Conservation (phyloP, 768 basidiomycete genomes). For the Psilocybe sp. region DNA sequence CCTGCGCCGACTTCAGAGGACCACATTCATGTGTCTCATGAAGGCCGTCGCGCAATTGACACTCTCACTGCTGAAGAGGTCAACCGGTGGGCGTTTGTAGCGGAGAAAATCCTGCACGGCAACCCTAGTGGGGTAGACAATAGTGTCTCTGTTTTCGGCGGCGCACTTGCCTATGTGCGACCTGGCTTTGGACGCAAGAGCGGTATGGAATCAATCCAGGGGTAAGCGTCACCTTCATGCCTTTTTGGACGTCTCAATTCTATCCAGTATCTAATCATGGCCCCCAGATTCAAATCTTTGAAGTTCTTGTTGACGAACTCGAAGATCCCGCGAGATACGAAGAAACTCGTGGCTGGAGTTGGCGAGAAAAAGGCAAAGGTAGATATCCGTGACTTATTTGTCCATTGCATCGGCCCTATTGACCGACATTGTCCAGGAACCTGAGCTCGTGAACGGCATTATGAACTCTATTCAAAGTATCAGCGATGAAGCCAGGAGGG, state of each 20-base stretch:
- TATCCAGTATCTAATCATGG: constrained; percentile 8
- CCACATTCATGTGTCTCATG: constrained; percentile 61
- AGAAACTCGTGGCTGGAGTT: constrained; percentile 90
- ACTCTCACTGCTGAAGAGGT: constrained; percentile 69
- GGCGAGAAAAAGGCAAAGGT: constrained; percentile 64
- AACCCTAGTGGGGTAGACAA: constrained; percentile 98
- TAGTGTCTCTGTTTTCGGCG: constrained; percentile 88
- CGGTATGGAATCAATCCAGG: constrained; percentile 83
- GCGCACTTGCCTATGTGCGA: constrained; percentile 86
- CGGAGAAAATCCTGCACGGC: constrained; percentile 95
- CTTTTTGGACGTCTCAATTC: constrained; percentile 6
- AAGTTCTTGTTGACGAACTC: constrained; percentile 92
- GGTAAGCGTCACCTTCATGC: constrained; percentile 48
- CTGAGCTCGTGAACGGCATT: constrained; percentile 77
- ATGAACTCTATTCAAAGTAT: constrained; percentile 81
- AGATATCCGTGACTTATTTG: constrained; percentile 18
- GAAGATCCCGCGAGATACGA: constrained; percentile 90
- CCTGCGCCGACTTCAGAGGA: constrained; percentile 43
- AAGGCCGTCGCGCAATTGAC: constrained; percentile 65
- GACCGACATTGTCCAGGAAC: constrained; percentile 51
- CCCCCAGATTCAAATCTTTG: constrained; percentile 79
- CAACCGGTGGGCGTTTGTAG: constrained; percentile 91
- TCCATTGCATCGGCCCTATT: constrained; percentile 10
- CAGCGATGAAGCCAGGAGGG: constrained; percentile 75
- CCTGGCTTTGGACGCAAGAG: constrained; percentile 74